A percentile compares a stretch with the other conserved stretches of the same genome.
Evolutionary conservation across 164 flowering plant genomes (phyloP).

Genomic region (Vitis rotundifolia): DNA sequence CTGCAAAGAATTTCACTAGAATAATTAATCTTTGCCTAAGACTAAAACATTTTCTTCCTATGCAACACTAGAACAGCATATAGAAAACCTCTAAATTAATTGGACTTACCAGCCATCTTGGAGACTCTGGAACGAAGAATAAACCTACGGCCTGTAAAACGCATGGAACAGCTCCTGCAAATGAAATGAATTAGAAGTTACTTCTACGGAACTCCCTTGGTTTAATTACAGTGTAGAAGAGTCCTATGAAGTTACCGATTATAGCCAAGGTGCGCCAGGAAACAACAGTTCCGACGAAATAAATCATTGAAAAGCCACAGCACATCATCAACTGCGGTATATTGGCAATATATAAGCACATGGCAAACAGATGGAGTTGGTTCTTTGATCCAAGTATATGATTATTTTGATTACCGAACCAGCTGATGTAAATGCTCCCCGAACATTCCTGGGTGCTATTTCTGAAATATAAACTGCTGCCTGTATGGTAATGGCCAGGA

Average conservation of each 20-base stretch:
- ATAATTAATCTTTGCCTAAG: no score
- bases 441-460: no score
- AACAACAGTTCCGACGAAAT: constrained; percentile 18
- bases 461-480: no score
- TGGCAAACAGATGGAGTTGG: no score
- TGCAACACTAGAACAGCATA: no score
- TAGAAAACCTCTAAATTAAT: background rate
- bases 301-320: constrained; percentile 20
- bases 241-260: constrained; percentile 11
- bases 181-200: background rate
- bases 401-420: no score
- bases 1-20: constrained; percentile 13
- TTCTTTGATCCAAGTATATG: no score
- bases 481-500: no score
- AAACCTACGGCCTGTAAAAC: constrained; percentile 2
- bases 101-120: constrained; percentile 21
- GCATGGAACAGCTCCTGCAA: constrained; percentile 17
- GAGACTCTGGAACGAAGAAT: constrained; percentile 18
- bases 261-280: constrained; percentile 32
- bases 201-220: background rate
- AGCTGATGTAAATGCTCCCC: no score
- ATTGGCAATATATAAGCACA: no score
- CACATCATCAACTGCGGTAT: constrained; percentile 27
- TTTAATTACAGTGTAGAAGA: no score
- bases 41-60: no score